These are phyloP conservation scores for Sporopachydermia quercuum DNA, from an alignment of 805 yeast genomes.

Conservation along the genomic window DNA sequence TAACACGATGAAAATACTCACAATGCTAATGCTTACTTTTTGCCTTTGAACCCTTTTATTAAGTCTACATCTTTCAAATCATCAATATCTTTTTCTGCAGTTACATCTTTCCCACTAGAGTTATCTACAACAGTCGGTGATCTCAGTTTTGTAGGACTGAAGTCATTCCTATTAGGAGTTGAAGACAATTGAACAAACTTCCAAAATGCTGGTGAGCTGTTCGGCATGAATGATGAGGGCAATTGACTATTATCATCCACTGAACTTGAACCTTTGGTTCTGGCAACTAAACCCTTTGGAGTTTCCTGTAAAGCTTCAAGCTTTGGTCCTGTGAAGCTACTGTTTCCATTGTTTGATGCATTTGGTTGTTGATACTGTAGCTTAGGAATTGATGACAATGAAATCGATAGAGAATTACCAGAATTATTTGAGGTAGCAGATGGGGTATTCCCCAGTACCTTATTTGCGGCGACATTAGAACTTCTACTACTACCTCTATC, in stretches of 20 bases:
- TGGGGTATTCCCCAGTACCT: not conserved
- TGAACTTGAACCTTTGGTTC: slow-evolving; percentile 14
- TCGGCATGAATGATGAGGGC: slow-evolving; percentile 30
- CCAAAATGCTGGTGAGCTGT: slow-evolving; percentile 86
- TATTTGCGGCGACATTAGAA: slow-evolving; percentile 10
- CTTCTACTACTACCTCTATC: slow-evolving; percentile 30
- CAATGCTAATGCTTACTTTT: no score
- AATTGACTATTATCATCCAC: slow-evolving; percentile 12
- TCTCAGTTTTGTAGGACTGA: not conserved
- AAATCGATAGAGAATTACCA: not conserved
- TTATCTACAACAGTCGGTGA: slow-evolving; percentile 11
- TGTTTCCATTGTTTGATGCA: slow-evolving; percentile 4
- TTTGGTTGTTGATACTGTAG: slow-evolving; percentile 2
- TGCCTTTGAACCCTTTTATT: slow-evolving; percentile 28
- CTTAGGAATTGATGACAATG: not conserved
- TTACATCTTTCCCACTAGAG: slow-evolving; percentile 15
- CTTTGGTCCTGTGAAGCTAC: slow-evolving; percentile 9
- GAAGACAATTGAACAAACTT: slow-evolving; percentile 68
- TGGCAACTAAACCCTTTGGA: slow-evolving; percentile 10
- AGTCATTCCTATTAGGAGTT: slow-evolving; percentile 15
- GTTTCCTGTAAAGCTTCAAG: slow-evolving; percentile 9
- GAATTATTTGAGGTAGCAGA: not conserved
- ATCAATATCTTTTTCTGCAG: slow-evolving; percentile 18
- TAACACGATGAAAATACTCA: no score
- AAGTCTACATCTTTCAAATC: slow-evolving; percentile 33